phyloP scores from a whole-genome alignment of 768 basidiomycete genomes.

The Megacollybia marginata region DNA sequence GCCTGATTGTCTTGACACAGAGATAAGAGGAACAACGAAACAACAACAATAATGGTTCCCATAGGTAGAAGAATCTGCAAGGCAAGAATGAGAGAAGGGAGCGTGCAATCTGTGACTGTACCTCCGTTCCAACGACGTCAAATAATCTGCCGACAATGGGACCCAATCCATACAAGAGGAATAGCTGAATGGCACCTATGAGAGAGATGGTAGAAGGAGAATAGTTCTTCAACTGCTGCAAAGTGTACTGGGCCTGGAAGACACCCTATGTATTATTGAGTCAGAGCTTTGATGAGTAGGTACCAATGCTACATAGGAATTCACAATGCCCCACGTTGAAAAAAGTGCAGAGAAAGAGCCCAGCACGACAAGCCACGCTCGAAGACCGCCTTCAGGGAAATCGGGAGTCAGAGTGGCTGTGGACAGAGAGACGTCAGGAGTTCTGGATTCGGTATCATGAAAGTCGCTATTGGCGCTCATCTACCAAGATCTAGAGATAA shows the following conservation, averaged over 20 bases:
- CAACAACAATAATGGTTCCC: conserved; percentile 3
- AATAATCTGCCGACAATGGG: conserved; percentile 16
- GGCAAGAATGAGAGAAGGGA: no score
- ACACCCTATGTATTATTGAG: conserved; percentile 11
- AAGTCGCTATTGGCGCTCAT: no score
- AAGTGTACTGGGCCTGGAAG: conserved; percentile 19
- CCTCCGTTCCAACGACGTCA: conserved; percentile 19
- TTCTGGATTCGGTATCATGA: no score
- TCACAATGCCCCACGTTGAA: conserved; percentile 6
- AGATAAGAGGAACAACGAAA: conserved; percentile 6
- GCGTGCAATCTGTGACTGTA: neutral
- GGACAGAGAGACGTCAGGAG: no score
- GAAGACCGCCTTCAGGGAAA: conserved; percentile 7
- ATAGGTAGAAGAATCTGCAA: conserved; percentile 3
- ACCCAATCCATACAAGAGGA: conserved; percentile 15
- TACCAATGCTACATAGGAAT: neutral
- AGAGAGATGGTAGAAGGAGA: conserved; percentile 18
- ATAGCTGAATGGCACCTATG: conserved; percentile 18
- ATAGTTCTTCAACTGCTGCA: conserved; percentile 11
- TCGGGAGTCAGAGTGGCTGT: neutral
- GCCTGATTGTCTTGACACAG: conserved; percentile 5
- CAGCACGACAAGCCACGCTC: conserved; percentile 5
- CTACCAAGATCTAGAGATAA: no score
- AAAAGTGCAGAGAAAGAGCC: conserved; percentile 4
- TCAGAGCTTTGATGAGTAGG: no score